A percentile compares a stretch with the other conserved stretches of the same genome.
Evolutionary conservation across 768 basidiomycete species (phyloP).

Genomic region (Boletellus ananas): DNA sequence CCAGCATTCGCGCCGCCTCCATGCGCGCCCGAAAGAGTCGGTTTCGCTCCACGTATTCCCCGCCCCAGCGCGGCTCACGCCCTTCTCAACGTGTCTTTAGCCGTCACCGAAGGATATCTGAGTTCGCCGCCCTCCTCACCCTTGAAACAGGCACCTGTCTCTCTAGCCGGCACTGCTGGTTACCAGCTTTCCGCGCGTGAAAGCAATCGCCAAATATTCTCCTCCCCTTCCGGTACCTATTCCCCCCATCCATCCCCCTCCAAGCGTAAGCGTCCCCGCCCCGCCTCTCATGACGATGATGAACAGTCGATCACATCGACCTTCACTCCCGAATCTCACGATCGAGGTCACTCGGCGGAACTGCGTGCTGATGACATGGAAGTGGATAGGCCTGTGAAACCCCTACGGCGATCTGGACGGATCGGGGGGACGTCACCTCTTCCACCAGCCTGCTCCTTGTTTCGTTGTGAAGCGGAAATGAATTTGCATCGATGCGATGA

Average conservation of each 20-base stretch:
- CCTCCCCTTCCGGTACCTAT: slow-evolving; percentile 33
- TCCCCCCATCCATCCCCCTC: slow-evolving; percentile 30
- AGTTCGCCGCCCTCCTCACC: slow-evolving; percentile 35
- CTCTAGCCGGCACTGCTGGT: slow-evolving; percentile 14
- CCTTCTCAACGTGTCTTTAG: slow-evolving; percentile 34
- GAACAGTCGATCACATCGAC: slow-evolving; percentile 14
- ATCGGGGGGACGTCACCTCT: slow-evolving; percentile 26
- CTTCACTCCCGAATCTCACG: slow-evolving; percentile 19
- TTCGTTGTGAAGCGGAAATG: slow-evolving; percentile 32
- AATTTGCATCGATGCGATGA: slow-evolving; percentile 25
- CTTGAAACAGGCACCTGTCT: slow-evolving; percentile 28
- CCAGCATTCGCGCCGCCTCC: slow-evolving; percentile 53
- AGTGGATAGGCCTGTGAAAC: slow-evolving; percentile 35
- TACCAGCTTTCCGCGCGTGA: slow-evolving; percentile 58
- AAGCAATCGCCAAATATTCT: slow-evolving; percentile 48
- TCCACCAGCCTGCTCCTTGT: slow-evolving; percentile 23
- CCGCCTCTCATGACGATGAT: slow-evolving; percentile 21
- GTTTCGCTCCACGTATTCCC: slow-evolving; percentile 23
- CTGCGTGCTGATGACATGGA: slow-evolving; percentile 26
- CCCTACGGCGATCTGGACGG: slow-evolving; percentile 32
- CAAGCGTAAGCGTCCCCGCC: slow-evolving; percentile 33
- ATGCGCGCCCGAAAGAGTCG: slow-evolving; percentile 61
- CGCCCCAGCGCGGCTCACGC: slow-evolving; percentile 29
- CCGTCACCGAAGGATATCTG: slow-evolving; percentile 61
- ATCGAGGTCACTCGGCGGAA: slow-evolving; percentile 23